Evolutionary conservation across 108 stramenopile species (phyloP).

Genomic region (Aurantiochytrium sp.): DNA sequence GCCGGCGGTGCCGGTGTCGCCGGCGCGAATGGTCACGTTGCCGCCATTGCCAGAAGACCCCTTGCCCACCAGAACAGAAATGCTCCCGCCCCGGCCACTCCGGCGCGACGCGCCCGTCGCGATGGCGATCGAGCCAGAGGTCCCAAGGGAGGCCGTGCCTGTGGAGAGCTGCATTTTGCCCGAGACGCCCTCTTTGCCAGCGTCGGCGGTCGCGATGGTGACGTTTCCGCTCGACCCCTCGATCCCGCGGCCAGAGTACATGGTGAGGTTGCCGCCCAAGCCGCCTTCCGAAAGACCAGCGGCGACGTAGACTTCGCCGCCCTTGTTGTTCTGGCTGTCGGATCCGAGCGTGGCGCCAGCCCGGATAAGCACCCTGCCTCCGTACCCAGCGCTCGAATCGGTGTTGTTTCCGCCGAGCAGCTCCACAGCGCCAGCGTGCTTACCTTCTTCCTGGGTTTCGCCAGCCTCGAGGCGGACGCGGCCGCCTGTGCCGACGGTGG

Average conservation of each 20-base stretch:
- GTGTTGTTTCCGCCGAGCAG: neutral
- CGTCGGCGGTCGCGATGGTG: neutral
- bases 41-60: conserved; percentile 48
- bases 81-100: conserved; percentile 33
- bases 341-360: conserved; percentile 15
- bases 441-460: neutral
- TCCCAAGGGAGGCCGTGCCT: neutral
- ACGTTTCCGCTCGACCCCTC: neutral
- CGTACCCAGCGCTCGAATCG: neutral
- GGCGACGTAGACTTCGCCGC: neutral
- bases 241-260: neutral
- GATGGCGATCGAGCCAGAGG: conserved; percentile 1
- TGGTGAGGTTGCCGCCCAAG: neutral
- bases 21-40: conserved; percentile 45
- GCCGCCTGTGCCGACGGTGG: neutral
- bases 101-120: conserved; percentile 29
- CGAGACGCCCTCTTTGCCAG: neutral
- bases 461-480: neutral
- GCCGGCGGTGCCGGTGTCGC: neutral
- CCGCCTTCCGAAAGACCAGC: neutral
- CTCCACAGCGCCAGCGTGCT: neutral
- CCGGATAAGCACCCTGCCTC: neutral
- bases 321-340: neutral
- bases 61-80: conserved; percentile 40
- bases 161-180: neutral